Evolutionary conservation across 352 stramenopile species (phyloP), one percentile per base, ranked within the genome.

Genomic region (Blastocystis sp.): DNA sequence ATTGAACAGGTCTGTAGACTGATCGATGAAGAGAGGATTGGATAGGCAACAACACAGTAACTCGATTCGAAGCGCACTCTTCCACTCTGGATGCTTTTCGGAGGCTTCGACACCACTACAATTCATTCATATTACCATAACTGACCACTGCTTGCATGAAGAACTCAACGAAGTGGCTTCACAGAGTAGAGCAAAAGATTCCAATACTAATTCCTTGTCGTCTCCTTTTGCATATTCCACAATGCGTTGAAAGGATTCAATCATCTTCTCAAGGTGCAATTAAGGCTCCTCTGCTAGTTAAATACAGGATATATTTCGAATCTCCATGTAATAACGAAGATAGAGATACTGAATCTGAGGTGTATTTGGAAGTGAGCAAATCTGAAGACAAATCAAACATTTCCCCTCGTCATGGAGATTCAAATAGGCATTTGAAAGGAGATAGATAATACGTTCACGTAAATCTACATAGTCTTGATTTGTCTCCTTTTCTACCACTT

Each of bases 321-420:
- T 33, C 22, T 37, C 13, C 13, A 64, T 42, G 48, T 84, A 84
- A 57, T 84, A 84, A 19, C 37, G 51, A 17, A 84, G 53, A 64
- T 84, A 84, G 48, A 84, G 51, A 17, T 68, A 84, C 30, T 84
- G 73, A 44, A 84, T 84, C 44, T 53, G 73, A 27, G 33, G 17
- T 6, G 51, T 66, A 24, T 84, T 56, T 44, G 48, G 73, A 17
- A 68, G n/a, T 17, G 53, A n/a, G 33, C 73, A 84, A 9, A 84
- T 54, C 33, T 84, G 73, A 19, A 84, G 73, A 60, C 53, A 84
- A 17, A 84, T 30, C 3, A 84, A 57, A 60, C 73, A 68, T 24
- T 84, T 64, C 22, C 40, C 48, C 7, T 66, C 44, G n/a, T 84
- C 24, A 64, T 84, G 73, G 0, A 84, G 17, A 19, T 13, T 53